Conservation (phyloP, 2,329 filamentous ascomycete genomes). For the Botrytis sinoallii region DNA sequence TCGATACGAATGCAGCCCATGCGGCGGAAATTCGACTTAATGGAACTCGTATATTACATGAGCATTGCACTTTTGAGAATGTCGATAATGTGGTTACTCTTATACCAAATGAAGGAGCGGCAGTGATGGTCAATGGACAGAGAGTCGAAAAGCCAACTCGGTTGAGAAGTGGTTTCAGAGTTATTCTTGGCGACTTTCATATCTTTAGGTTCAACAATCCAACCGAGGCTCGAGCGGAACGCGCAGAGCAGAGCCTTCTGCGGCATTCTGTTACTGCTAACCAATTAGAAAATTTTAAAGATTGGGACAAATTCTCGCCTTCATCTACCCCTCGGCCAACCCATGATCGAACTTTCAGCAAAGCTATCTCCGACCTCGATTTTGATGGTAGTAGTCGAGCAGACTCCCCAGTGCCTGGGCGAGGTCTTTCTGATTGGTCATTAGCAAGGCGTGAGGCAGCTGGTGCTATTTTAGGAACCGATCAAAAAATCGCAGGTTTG, state of each 20-base stretch:
- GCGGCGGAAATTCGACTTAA: conserved; percentile 90
- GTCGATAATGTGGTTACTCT: conserved; percentile 89
- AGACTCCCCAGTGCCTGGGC: conserved; percentile 72
- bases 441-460: conserved; percentile 93
- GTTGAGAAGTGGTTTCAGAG: conserved; percentile 85
- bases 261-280: conserved; percentile 73
- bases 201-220: conserved; percentile 99
- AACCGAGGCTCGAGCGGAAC: conserved; percentile 88
- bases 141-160: conserved; percentile 82
- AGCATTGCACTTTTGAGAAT: conserved; percentile 95
- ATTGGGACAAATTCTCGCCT: conserved; percentile 56
- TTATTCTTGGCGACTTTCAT: conserved; percentile 96
- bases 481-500: conserved; percentile 85
- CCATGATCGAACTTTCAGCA: conserved; percentile 80
- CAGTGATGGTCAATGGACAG: conserved; percentile 96
- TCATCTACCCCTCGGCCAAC: conserved; percentile 58
- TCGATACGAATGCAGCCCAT: conserved; percentile 72
- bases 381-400: conserved; percentile 64
- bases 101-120: conserved; percentile 83
- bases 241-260: conserved; percentile 82
- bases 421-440: conserved; percentile 84
- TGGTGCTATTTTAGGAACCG: conserved; percentile 79
- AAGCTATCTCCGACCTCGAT: conserved; percentile 73
- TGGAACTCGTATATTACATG: conserved; percentile 84
- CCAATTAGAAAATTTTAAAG: conserved; percentile 55